These are phyloP conservation scores for Chloris gayana DNA, from an alignment of 176 grass and related monocot genomes.

Conservation along the genomic window DNA sequence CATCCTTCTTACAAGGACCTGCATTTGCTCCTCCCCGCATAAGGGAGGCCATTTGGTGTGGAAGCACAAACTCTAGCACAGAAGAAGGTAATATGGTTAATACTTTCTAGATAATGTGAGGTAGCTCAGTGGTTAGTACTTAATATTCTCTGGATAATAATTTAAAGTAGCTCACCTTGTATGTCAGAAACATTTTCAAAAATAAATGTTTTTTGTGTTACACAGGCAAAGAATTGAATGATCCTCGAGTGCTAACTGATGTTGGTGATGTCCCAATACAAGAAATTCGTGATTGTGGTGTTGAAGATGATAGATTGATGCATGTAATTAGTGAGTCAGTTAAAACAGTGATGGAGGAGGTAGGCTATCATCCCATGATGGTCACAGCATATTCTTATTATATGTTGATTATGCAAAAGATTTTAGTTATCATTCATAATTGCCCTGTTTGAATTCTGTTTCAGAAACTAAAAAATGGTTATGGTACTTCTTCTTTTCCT, in stretches of 20 bases:
- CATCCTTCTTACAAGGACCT: conserved; percentile 93
- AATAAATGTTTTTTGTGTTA: conserved; percentile 9
- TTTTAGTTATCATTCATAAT: not conserved
- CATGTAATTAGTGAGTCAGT: conserved; percentile 89
- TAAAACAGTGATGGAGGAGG: conserved; percentile 93
- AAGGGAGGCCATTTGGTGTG: conserved; percentile 98
- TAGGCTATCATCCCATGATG: conserved; percentile 17
- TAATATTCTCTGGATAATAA: not conserved
- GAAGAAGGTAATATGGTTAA: conserved; percentile 75
- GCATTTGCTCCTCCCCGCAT: conserved; percentile 98
- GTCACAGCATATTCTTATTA: not conserved
- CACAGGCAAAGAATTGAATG: conserved; percentile 91
- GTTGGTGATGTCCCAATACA: conserved; percentile 97
- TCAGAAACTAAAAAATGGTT: not conserved
- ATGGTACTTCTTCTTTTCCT: not conserved
- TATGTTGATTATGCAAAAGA: not conserved
- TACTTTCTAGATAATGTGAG: not conserved
- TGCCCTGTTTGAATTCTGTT: not conserved
- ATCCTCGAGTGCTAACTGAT: conserved; percentile 93
- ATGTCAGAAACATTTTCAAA: not conserved
- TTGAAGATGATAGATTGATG: conserved; percentile 92
- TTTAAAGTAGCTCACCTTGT: not conserved
- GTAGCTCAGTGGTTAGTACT: no score
- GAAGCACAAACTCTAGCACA: conserved; percentile 93
- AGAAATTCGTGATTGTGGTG: conserved; percentile 92